Conservation (phyloP, 441 rosid species). For the Bocquillonia castaneifolia region DNA sequence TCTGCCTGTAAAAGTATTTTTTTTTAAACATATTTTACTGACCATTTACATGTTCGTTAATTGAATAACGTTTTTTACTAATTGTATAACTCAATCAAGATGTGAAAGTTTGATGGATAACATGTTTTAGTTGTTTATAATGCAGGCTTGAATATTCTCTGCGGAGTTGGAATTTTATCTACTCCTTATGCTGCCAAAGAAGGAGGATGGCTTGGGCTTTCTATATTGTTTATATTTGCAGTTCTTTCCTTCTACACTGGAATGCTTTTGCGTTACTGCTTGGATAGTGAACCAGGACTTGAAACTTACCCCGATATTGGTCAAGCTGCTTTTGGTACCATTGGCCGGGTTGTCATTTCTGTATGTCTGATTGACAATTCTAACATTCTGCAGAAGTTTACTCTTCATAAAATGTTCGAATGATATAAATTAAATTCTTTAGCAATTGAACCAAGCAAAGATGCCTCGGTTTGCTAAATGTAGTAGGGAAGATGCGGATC, state of each 20-base stretch:
- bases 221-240: slow-evolving; percentile 54
- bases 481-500: neutral
- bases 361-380: slow-evolving; percentile 30
- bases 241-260: slow-evolving; percentile 86
- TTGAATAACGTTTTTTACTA: neutral
- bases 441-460: neutral
- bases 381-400: neutral
- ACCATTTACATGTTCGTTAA: neutral
- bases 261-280: slow-evolving; percentile 59
- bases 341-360: slow-evolving; percentile 62
- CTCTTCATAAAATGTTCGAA: neutral
- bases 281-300: slow-evolving; percentile 74
- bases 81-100: neutral
- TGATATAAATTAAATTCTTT: neutral
- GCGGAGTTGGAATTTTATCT: slow-evolving; percentile 90
- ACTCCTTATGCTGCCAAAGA: slow-evolving; percentile 82
- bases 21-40: neutral
- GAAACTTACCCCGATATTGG: slow-evolving; percentile 94
- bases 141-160: slow-evolving; percentile 79
- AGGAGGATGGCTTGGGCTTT: slow-evolving; percentile 90
- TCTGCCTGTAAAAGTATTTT: neutral
- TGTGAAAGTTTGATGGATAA: neutral
- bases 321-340: slow-evolving; percentile 79
- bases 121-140: neutral
- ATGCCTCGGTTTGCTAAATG: neutral